Conservation (phyloP, 768 basidiomycete species). For the Boletellus ananiceps region DNA sequence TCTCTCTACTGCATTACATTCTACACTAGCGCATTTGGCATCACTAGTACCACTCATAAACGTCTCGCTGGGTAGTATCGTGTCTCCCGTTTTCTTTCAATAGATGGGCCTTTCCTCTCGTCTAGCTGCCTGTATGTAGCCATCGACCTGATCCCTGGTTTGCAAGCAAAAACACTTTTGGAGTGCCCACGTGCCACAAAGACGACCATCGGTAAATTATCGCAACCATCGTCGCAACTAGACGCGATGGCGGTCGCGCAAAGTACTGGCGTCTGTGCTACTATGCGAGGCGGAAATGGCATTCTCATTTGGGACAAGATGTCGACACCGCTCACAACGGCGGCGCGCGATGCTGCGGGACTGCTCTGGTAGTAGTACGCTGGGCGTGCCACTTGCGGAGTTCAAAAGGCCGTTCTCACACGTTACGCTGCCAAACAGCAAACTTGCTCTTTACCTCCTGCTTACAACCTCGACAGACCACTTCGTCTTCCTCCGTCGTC, state of each 20-base stretch:
- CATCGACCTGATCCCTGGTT: no score
- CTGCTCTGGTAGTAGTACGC: no score
- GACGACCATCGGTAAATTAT: no score
- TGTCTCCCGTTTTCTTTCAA: conserved; percentile 1
- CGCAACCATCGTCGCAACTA: no score
- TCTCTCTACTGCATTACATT: not conserved
- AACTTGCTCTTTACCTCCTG: conserved; percentile 32
- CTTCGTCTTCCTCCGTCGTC: conserved; percentile 26
- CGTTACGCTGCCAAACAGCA: conserved; percentile 27
- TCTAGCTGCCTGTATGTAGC: no score
- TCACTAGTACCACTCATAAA: conserved; percentile 2
- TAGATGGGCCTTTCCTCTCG: conserved; percentile 2
- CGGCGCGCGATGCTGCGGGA: no score
- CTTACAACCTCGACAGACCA: conserved; percentile 24
- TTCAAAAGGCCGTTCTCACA: conserved; percentile 32
- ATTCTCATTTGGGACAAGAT: no score
- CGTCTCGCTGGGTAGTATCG: not conserved
- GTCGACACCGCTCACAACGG: not conserved
- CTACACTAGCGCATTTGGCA: not conserved
- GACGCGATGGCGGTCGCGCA: no score
- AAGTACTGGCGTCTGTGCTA: no score
- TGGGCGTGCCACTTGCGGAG: conserved; percentile 28
- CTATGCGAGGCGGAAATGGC: no score
- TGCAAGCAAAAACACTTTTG: no score
- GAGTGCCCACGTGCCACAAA: no score